Base-by-base conservation (phyloP, 805 yeast species). In the Saccharomycopsis capsularis region DNA sequence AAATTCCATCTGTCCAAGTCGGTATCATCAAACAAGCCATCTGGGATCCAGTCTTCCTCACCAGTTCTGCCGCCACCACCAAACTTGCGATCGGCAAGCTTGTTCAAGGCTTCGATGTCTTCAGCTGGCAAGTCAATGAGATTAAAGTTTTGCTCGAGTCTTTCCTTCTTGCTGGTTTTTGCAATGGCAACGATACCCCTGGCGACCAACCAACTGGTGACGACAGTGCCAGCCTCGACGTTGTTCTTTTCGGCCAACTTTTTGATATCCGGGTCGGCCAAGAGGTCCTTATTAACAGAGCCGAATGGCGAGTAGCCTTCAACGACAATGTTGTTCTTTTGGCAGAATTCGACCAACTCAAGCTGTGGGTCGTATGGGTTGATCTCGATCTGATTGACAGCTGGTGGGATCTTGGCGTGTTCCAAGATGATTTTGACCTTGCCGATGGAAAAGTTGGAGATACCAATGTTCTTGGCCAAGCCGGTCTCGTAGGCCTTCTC, bases 291-390 rank as follows among this genome's bases (percentile, higher is more conserved):
- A 50, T 70, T 74, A 3, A 67, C 62, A 25, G 81, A 71, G 5
- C 89, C 90, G 55, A 86, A 69, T 19, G 95, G 91, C 24, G 86
- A 79, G 67, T 84, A 86, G 9, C 93, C 95, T 61, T 82, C 82
- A 45, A 82, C 63, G 29, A 69, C 62, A 51, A 82, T 79, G 52
- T 71, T 76, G 52, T 83, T 68, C 35, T 65, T 60, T 47, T 69
- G 65, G 63, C 79, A 71, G 63, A 59, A 81, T 32, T 75, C 71
- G 40, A 73, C 60, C 55, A 85, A 68, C 55, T 79, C 79, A 6
- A 63, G 66, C 62, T 85, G 89, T 44, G 85, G 86, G 50, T 82
- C 68, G 53, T 73, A 71, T 40, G 88, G 87, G 63, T 85, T 93
- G 30, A 78, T 64, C 68, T 86, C 95, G 52, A 84, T 71, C 69